Conservation (phyloP, 495 filamentous ascomycete genomes). For the Neurospora sp. region DNA sequence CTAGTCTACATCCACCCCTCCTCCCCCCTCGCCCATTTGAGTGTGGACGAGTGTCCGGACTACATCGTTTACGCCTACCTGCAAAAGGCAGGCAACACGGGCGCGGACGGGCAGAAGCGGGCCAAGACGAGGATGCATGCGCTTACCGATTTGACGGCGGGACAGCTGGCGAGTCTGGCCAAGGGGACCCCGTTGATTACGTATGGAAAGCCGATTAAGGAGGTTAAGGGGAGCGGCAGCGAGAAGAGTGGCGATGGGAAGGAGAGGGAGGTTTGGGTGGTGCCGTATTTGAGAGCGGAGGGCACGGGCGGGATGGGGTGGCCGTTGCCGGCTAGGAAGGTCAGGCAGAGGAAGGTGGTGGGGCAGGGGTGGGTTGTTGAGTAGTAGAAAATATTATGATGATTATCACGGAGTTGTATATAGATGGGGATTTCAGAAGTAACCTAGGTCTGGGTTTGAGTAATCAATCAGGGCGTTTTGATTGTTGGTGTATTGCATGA, state of each 20-base stretch:
- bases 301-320: constrained; percentile 56
- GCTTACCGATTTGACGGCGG: constrained; percentile 63
- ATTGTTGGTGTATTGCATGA: background rate
- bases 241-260: constrained; percentile 39
- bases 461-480: background rate
- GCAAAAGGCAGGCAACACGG: constrained; percentile 51
- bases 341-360: constrained; percentile 62
- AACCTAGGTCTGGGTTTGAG: background rate
- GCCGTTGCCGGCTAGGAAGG: constrained; percentile 74
- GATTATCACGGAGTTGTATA: background rate
- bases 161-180: constrained; percentile 69
- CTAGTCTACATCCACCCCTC: constrained; percentile 78
- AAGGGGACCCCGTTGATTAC: constrained; percentile 76
- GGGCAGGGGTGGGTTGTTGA: constrained; percentile 66
- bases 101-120: constrained; percentile 35
- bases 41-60: constrained; percentile 61
- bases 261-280: constrained; percentile 69
- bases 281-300: constrained; percentile 62
- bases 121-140: constrained; percentile 84
- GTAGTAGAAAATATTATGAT: constrained; percentile 7
- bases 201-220: constrained; percentile 86
- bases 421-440: background rate
- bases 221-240: constrained; percentile 22
- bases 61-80: constrained; percentile 85
- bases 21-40: constrained; percentile 62